A percentile compares a stretch with the other conserved stretches of the same genome.
phyloP scores from a whole-genome alignment of 345 rosid species.

The Murraya paniculata region DNA sequence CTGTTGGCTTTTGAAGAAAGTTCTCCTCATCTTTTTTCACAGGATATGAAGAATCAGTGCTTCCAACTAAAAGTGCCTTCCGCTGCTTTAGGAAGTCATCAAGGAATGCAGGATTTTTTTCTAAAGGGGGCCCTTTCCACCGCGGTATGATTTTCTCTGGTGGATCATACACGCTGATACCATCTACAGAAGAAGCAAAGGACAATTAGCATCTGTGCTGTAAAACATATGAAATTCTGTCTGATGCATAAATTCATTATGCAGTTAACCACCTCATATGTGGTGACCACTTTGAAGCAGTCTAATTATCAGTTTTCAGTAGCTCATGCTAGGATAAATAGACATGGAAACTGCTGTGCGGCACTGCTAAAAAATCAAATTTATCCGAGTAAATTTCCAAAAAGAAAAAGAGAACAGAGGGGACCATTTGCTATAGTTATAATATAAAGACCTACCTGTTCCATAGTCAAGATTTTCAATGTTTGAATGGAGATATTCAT shows the following conservation, averaged over 20 bases:
- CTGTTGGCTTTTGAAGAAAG: slow-evolving; percentile 34
- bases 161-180: slow-evolving; percentile 74
- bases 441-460: slow-evolving; percentile 52
- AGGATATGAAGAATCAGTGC: slow-evolving; percentile 33
- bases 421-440: not conserved
- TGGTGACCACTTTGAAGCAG: not conserved
- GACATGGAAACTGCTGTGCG: not conserved
- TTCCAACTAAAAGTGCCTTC: slow-evolving; percentile 40
- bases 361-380: not conserved
- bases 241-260: not conserved
- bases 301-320: not conserved
- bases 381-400: not conserved
- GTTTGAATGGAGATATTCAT: slow-evolving; percentile 81
- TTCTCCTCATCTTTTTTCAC: slow-evolving; percentile 37
- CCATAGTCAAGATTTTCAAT: slow-evolving; percentile 91
- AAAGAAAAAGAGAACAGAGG: not conserved
- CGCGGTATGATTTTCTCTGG: slow-evolving; percentile 80
- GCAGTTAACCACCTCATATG: not conserved
- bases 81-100: slow-evolving; percentile 46
- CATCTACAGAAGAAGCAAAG: slow-evolving; percentile 51
- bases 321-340: not conserved
- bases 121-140: slow-evolving; percentile 75
- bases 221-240: not conserved
- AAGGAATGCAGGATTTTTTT: slow-evolving; percentile 58
- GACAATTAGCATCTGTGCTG: slow-evolving; percentile 18